These are phyloP conservation scores for Stagonosporopsis chrysanthemi DNA, from an alignment of 2,329 filamentous ascomycete species.

Conservation along the genomic window DNA sequence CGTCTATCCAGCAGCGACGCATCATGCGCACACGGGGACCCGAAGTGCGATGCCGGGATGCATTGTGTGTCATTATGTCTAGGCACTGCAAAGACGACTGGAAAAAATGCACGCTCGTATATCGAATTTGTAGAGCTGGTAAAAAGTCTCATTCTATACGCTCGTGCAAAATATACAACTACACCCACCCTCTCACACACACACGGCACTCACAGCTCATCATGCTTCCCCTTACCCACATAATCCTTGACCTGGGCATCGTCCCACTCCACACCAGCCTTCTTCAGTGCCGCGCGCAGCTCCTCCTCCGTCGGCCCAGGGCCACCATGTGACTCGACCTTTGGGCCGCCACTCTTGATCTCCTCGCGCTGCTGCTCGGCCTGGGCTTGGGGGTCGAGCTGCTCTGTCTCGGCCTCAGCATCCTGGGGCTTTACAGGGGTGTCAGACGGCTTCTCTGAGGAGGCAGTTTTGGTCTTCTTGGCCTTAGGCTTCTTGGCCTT, in stretches of 20 bases:
- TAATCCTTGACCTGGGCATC: constrained; percentile 34
- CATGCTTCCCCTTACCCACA: constrained; percentile 49
- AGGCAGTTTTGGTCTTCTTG: constrained; percentile 35
- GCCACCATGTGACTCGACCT: constrained; percentile 17
- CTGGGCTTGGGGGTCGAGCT: constrained; percentile 32
- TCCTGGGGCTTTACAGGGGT: constrained; percentile 30
- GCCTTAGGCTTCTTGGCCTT: constrained; percentile 44
- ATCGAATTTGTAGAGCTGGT: neutral
- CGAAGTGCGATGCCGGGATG: too few species aligned
- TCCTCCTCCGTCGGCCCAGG: constrained; percentile 41
- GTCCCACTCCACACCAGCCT: constrained; percentile 43
- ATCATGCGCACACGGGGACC: too few species aligned
- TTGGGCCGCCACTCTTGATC: constrained; percentile 25
- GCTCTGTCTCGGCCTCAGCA: constrained; percentile 43
- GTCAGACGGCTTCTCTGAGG: constrained; percentile 25
- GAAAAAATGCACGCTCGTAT: too few species aligned
- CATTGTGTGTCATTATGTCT: too few species aligned
- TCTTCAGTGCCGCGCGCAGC: constrained; percentile 39
- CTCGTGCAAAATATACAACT: neutral
- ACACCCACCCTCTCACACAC: neutral
- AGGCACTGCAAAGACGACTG: too few species aligned
- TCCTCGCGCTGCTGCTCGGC: constrained; percentile 40
- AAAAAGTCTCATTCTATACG: neutral
- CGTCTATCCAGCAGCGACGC: too few species aligned
- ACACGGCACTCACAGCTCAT: constrained; percentile 28